phyloP scores from a whole-genome alignment of 2,329 filamentous ascomycete genomes.

The Ascochyta fabae region DNA sequence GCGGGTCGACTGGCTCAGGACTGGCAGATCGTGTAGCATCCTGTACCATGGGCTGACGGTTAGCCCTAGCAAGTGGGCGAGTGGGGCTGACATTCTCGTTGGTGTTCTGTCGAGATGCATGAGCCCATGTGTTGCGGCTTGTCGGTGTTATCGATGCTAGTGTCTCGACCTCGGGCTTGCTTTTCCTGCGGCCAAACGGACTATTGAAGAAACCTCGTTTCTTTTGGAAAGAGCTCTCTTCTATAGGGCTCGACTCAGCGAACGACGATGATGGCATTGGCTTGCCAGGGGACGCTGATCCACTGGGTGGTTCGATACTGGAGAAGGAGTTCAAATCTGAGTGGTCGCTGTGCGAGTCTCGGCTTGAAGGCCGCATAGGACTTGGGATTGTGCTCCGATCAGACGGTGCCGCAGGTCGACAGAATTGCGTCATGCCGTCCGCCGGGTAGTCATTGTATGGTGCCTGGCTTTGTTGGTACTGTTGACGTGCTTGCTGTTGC shows the following conservation, averaged over 20 bases:
- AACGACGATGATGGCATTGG: constrained; percentile 36
- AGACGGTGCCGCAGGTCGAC: constrained; percentile 75
- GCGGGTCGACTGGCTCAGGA: constrained; percentile 83
- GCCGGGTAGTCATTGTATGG: constrained; percentile 93
- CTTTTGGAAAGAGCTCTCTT: constrained; percentile 63
- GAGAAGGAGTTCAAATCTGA: constrained; percentile 89
- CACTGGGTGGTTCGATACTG: constrained; percentile 79
- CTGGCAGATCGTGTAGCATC: constrained; percentile 50
- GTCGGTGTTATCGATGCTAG: constrained; percentile 48
- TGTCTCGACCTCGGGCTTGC: constrained; percentile 75
- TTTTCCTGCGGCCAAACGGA: constrained; percentile 87
- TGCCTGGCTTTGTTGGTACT: constrained; percentile 63
- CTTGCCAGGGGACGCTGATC: constrained; percentile 77
- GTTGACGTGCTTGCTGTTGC: constrained; percentile 47
- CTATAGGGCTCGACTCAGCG: constrained; percentile 31
- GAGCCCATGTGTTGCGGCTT: constrained; percentile 62
- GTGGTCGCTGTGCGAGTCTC: constrained; percentile 89
- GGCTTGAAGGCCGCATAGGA: constrained; percentile 77
- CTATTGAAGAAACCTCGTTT: constrained; percentile 91
- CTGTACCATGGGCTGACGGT: constrained; percentile 39
- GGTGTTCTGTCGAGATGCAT: constrained; percentile 43
- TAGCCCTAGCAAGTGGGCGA: constrained; percentile 44
- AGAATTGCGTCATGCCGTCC: constrained; percentile 98
- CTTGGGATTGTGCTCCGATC: constrained; percentile 72
- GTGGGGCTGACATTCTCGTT: constrained; percentile 54